Evolutionary conservation across 768 basidiomycete genomes (phyloP), one percentile per base, ranked within the genome.

Genomic region (Gautieria morchelliformis): DNA sequence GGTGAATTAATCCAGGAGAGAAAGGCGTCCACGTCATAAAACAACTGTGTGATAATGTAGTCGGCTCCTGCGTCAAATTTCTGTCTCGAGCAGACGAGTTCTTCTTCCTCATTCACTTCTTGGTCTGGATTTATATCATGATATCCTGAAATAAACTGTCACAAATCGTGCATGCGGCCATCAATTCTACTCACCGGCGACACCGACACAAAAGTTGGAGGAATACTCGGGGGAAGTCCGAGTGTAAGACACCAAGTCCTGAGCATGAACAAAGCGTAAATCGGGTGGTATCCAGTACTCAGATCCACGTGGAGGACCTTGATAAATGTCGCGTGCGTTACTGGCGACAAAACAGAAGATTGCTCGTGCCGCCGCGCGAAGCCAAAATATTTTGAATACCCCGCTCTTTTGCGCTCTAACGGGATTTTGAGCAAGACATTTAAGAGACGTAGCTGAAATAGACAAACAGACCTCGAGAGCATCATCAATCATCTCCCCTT

Each of bases 51-150:
- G 52, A 98, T 76, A 59, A 99, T 89, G 67, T 92, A 98, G 65
- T 97, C 89, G 2, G 95, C 95, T 15, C 96, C 96, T 0, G 90
- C 93, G 63, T 95, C 86, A 42, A 96, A 84, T 68, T 98, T 99
- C 45, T 78, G 77, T 68, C 88, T 90, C 56, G 98, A 75, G 63
- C 83, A 75, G 1, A 78, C 73, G 17, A 98, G 71, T 64, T 87
- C 80, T 44, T 72, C 69, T 53, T 86, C 84, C 65, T 85, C 83
- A 53, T 77, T 75, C 3, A 74, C 67, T 9, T 71, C 67, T 41
- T 74, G 76, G 62, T 88, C 90, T 1, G 85, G 73, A 65, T 93
- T 85, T 1, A 90, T 90, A 65, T 96, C 93, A 4, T 96, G 93
- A 62, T 98, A 98, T 22, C 84, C 96, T 89, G 63, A 15, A 56